Percentiles rank a stretch among this genome's conserved stretches.
Conservation (phyloP, 2,329 filamentous ascomycete genomes). For the Knufia fluminis region DNA sequence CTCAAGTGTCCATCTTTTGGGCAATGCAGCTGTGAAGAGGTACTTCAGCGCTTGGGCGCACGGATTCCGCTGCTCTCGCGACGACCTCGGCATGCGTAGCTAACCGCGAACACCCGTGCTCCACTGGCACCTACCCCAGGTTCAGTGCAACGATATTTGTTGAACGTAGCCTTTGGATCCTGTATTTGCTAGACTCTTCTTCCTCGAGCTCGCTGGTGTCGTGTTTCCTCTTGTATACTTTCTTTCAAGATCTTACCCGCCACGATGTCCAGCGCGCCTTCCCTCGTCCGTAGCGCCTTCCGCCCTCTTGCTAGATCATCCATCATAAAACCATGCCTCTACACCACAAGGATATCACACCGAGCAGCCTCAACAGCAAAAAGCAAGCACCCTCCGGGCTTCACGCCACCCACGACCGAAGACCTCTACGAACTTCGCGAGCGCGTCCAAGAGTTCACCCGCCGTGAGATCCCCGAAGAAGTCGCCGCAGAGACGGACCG, state of each 20-base stretch:
- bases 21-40: too few relatives aligned
- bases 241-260: too few relatives aligned
- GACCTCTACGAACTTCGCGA: slow-evolving; percentile 76
- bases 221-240: too few relatives aligned
- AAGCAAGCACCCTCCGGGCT: slow-evolving; percentile 58
- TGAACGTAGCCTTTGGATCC: too few relatives aligned
- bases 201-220: too few relatives aligned
- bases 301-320: background rate
- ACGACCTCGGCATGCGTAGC: too few relatives aligned
- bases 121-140: too few relatives aligned
- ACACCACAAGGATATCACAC: background rate
- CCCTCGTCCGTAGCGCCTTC: background rate
- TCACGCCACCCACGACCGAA: slow-evolving; percentile 56
- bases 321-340: background rate
- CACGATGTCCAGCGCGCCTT: background rate
- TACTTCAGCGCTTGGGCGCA: too few relatives aligned
- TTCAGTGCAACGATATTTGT: too few relatives aligned
- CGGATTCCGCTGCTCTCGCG: too few relatives aligned
- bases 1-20: background rate
- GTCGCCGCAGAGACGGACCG: slow-evolving; percentile 75
- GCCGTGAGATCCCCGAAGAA: slow-evolving; percentile 76
- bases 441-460: slow-evolving; percentile 79
- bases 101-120: too few relatives aligned
- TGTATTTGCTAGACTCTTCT: too few relatives aligned
- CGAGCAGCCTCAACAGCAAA: slow-evolving; percentile 41